Base-by-base conservation (phyloP, 2,329 filamentous ascomycete genomes). In the Dactylellina haptotyla region DNA sequence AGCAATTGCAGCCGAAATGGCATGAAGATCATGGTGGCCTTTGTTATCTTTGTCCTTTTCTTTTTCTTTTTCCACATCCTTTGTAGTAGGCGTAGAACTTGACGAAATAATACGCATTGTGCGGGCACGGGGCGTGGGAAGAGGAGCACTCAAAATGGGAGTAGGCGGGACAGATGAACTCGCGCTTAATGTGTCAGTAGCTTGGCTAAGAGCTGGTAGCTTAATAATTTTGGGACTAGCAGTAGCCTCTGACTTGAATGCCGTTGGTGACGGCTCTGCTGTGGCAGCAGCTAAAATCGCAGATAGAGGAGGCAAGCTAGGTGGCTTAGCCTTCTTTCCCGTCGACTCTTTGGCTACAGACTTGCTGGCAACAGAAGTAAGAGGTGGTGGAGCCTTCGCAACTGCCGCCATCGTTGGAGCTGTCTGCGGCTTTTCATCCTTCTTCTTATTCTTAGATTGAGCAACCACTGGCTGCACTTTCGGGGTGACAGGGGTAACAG, bases 31-130 rank as follows among this genome's bases (percentile, higher is more conserved):
- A n/a, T 63, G 51, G 10, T 23, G 18, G 23, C 2, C 25, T 26
- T 57, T 72, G 9, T 3, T n/a, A 9, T 65, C 61, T 18, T 66
- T 73, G 5, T 65, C 67, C 20, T 65, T 72, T 23, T 57, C 58
- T 41, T 65, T 73, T 23, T 73, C 69, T 48, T 66, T 66, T 6
- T 50, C 50, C 16, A 30, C n/a, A 20, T 66, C 62, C 30, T 50
- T 66, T 14, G 30, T 34, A 4, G 50, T 57, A 16, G 62, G 62
- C 1, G 57, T 51, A 26, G 69, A 56, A 50, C 61, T 61, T n/a
- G 69, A 73, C 1, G 69, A 73, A 18, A 73, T 59, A 37, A 73
- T 73, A 10, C 69, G 69, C 69, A 73, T 73, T 20, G 69, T 73
- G 30, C 69, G 69, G 26, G 61, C 61, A 26, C 69, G 69, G 14